Percentiles rank a stretch among this genome's conserved stretches.
Evolutionary conservation across 163 green algal species (phyloP).

Genomic region (Volvox carteri): DNA sequence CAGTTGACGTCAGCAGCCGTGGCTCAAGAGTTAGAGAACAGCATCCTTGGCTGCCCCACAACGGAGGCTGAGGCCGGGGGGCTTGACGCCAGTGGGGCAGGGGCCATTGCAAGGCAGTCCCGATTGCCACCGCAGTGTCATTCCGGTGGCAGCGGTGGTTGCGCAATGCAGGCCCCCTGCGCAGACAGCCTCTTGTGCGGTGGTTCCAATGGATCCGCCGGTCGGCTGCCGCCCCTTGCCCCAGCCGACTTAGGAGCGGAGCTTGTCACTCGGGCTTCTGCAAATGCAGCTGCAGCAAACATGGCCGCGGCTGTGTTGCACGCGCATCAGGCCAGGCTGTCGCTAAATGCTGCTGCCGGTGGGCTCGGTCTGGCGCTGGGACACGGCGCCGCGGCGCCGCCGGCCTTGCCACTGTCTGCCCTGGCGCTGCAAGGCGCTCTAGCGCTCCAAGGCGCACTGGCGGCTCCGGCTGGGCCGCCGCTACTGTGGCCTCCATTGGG

Average conservation of each 20-base stretch:
- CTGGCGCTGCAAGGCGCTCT: neutral
- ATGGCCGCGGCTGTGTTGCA: neutral
- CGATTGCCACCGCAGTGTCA: neutral
- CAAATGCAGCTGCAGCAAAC: neutral
- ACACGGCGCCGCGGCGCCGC: neutral
- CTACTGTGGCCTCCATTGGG: neutral
- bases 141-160: neutral
- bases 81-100: neutral
- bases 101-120: neutral
- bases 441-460: neutral
- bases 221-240: neutral
- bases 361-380: neutral
- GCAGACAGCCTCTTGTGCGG: neutral
- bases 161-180: neutral
- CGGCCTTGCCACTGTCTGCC: neutral
- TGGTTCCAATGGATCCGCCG: neutral
- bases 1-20: neutral
- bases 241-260: neutral
- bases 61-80: too few relatives aligned
- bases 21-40: neutral
- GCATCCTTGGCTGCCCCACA: neutral
- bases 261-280: neutral
- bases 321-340: neutral
- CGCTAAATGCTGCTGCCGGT: neutral
- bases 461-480: neutral